phyloP scores from a whole-genome alignment of 164 flowering plant genomes.

The Malania oleifera region DNA sequence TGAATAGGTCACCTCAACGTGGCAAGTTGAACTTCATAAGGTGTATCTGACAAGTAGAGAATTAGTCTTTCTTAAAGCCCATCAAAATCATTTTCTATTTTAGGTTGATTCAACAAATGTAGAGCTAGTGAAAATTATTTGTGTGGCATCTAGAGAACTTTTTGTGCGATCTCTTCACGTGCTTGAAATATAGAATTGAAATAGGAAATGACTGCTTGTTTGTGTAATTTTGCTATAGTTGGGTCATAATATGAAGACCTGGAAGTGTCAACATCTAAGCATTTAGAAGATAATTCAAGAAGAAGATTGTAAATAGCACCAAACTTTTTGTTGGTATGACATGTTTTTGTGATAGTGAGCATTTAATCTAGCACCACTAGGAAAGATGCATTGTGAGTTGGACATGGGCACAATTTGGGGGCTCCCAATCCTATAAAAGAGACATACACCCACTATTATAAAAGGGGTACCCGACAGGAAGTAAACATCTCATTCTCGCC shows the following conservation, averaged over 20 bases:
- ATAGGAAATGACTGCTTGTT: conserved; percentile 68
- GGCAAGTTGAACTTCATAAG: conserved; percentile 83
- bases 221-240: conserved; percentile 58
- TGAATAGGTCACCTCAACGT: conserved; percentile 73
- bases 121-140: conserved; percentile 18
- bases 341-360: conserved; percentile 59
- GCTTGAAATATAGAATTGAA: conserved; percentile 59
- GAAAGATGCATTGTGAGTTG: conserved; percentile 53
- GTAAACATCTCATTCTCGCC: no score
- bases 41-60: conserved; percentile 50
- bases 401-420: conserved; percentile 60
- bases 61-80: conserved; percentile 46
- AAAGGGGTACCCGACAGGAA: no score
- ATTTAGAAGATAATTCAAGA: conserved; percentile 50
- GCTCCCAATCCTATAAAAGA: conserved; percentile 92
- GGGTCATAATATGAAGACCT: conserved; percentile 59
- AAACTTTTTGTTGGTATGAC: conserved; percentile 30
- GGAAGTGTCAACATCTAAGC: conserved; percentile 48
- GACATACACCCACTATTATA: no score
- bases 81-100: conserved; percentile 21
- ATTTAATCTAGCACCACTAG: conserved; percentile 63
- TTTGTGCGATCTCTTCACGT: conserved; percentile 32
- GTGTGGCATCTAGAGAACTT: conserved; percentile 21
- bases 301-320: conserved; percentile 45
- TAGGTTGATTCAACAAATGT: conserved; percentile 15